Evolutionary conservation across 345 rosid genomes (phyloP).

Genomic region (Gossypium mustelinum): DNA sequence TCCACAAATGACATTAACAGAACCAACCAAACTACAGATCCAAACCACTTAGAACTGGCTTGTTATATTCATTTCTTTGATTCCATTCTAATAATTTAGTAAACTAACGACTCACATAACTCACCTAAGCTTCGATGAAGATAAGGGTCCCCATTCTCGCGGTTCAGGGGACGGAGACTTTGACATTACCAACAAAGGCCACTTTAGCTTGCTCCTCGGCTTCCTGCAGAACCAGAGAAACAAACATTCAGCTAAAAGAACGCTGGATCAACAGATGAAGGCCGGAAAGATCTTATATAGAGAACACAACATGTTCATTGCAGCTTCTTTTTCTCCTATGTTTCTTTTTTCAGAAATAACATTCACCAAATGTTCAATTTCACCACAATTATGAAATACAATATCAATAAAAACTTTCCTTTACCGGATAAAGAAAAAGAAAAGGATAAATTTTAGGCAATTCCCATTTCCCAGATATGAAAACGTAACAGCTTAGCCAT

Average conservation of each 20-base stretch:
- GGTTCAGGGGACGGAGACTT: slow-evolving; percentile 47
- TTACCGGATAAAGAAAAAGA: neutral
- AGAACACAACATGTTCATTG: neutral
- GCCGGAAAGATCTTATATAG: neutral
- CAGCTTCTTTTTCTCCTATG: neutral
- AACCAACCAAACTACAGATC: slow-evolving; percentile 11
- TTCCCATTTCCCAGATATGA: slow-evolving; percentile 15
- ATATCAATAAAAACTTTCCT: neutral
- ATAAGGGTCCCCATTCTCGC: slow-evolving; percentile 27
- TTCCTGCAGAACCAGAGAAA: slow-evolving; percentile 24
- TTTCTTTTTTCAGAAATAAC: neutral
- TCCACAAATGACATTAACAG: neutral
- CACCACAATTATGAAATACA: neutral
- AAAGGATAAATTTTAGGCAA: neutral
- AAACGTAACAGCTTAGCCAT: slow-evolving; percentile 9
- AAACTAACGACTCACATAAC: neutral
- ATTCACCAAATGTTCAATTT: neutral
- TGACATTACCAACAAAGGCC: slow-evolving; percentile 49
- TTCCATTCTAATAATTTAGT: neutral
- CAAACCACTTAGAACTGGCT: neutral
- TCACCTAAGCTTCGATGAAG: slow-evolving; percentile 39
- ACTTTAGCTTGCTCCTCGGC: slow-evolving; percentile 22
- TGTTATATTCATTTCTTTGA: neutral
- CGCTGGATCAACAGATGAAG: neutral
- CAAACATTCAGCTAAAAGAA: slow-evolving; percentile 10